Conservation (phyloP, 179 eudicot species). For the Vitellaria paradoxa region DNA sequence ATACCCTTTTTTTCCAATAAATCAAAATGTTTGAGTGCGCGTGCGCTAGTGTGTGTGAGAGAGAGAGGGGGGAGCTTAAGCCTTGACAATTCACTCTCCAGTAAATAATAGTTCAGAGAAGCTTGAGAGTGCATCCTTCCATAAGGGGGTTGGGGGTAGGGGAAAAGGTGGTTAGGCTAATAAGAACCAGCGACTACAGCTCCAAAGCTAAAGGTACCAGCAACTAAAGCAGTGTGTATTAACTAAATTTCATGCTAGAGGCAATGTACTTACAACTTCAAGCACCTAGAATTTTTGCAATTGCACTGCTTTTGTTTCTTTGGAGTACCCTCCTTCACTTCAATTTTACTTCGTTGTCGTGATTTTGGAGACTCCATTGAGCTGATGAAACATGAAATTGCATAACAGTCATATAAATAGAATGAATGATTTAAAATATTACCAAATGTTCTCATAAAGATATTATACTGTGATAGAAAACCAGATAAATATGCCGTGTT, state of each 20-base stretch:
- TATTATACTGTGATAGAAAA: background rate
- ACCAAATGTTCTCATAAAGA: background rate
- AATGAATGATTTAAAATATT: background rate
- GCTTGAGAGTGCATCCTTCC: too few relatives aligned
- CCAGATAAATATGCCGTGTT: background rate
- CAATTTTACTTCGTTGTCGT: slow-evolving; percentile 25
- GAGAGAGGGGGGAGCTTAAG: background rate
- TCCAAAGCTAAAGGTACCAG: too few relatives aligned
- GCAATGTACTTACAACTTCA: slow-evolving; percentile 56
- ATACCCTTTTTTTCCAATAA: background rate
- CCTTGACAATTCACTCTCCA: background rate
- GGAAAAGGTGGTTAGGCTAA: too few relatives aligned
- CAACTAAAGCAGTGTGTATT: background rate
- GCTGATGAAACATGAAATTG: slow-evolving; percentile 21
- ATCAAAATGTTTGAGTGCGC: too few relatives aligned
- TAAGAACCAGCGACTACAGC: too few relatives aligned
- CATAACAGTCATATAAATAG: background rate
- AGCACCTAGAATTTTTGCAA: slow-evolving; percentile 64
- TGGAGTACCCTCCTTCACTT: slow-evolving; percentile 42
- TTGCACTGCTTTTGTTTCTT: slow-evolving; percentile 67
- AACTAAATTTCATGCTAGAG: background rate
- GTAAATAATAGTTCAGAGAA: background rate
- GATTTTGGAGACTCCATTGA: slow-evolving; percentile 38
- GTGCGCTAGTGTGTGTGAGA: too few relatives aligned
- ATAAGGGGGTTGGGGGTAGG: too few relatives aligned